Evolutionary conservation across 805 yeast genomes (phyloP).

Genomic region (Suhomyces sp.): DNA sequence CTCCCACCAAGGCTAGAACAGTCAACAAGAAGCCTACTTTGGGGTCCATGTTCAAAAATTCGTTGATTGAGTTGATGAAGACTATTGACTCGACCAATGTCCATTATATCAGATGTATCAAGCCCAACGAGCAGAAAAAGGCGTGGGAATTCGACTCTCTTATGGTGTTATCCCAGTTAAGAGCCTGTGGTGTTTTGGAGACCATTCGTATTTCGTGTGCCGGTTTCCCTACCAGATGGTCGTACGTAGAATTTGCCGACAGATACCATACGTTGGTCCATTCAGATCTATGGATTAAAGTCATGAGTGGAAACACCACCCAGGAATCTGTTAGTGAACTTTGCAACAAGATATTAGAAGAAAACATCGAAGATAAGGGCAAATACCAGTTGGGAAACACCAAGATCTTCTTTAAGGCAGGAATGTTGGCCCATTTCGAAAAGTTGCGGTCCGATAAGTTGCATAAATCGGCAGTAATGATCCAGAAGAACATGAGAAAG

Average conservation of each 20-base stretch:
- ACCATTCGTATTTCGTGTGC: conserved; percentile 96
- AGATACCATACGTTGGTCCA: conserved; percentile 82
- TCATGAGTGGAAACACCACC: conserved; percentile 49
- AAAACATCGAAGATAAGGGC: conserved; percentile 58
- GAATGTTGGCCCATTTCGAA: conserved; percentile 90
- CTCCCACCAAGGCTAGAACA: conserved; percentile 28
- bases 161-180: conserved; percentile 90
- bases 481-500: conserved; percentile 80
- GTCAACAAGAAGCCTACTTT: conserved; percentile 82
- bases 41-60: conserved; percentile 90
- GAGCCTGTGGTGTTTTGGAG: conserved; percentile 98
- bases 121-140: conserved; percentile 89
- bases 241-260: conserved; percentile 87
- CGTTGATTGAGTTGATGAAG: conserved; percentile 86
- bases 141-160: conserved; percentile 96
- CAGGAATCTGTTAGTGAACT: conserved; percentile 58
- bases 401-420: conserved; percentile 93
- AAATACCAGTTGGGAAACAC: conserved; percentile 90
- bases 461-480: conserved; percentile 70
- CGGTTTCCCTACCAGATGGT: conserved; percentile 96
- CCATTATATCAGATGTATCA: conserved; percentile 95
- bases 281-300: conserved; percentile 64
- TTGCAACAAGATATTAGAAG: conserved; percentile 63
- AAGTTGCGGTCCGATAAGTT: conserved; percentile 78
- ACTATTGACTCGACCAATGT: conserved; percentile 94